Percentiles rank a stretch among this genome's conserved stretches.
Conservation (phyloP, 1,139 yeast genomes). For the Yamadazyma atmosphaerica region DNA sequence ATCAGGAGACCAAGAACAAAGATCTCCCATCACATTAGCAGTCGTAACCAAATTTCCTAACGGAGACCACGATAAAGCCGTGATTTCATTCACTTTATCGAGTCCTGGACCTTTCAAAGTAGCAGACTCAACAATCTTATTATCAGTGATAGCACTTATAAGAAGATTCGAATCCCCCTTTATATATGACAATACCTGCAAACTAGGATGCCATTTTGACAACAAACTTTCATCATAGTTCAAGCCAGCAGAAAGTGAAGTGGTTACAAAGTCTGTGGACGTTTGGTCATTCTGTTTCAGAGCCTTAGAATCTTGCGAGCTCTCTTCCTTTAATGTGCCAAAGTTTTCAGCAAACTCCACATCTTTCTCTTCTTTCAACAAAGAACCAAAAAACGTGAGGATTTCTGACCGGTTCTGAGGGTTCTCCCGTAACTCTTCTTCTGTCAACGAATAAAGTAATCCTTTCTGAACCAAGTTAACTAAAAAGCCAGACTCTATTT, state of each 20-base stretch:
- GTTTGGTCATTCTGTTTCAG: background rate
- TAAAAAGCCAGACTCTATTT: constrained; percentile 63
- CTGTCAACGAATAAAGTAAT: constrained; percentile 56
- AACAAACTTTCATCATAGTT: constrained; percentile 30
- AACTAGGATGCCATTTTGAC: constrained; percentile 42
- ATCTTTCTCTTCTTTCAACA: constrained; percentile 24
- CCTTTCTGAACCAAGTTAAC: constrained; percentile 87
- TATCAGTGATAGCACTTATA: constrained; percentile 33
- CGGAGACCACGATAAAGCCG: constrained; percentile 64
- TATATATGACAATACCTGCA: constrained; percentile 41
- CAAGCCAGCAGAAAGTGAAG: constrained; percentile 21
- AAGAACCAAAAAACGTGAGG: constrained; percentile 32
- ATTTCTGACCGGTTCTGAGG: constrained; percentile 16
- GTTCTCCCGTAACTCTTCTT: constrained; percentile 22
- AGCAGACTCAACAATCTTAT: constrained; percentile 34
- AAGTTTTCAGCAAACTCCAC: background rate
- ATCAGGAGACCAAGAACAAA: constrained; percentile 67
- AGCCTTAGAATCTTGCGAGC: background rate
- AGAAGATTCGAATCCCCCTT: constrained; percentile 34
- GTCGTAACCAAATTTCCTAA: constrained; percentile 58
- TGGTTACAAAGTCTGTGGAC: constrained; percentile 20
- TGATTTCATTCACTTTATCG: constrained; percentile 24
- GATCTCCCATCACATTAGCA: constrained; percentile 61
- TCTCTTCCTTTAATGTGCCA: background rate
- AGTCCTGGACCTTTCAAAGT: constrained; percentile 32